A percentile compares a stretch with the other conserved stretches of the same genome.
Conservation (phyloP, 257 asterid species). For the Haberlea rhodopensis region DNA sequence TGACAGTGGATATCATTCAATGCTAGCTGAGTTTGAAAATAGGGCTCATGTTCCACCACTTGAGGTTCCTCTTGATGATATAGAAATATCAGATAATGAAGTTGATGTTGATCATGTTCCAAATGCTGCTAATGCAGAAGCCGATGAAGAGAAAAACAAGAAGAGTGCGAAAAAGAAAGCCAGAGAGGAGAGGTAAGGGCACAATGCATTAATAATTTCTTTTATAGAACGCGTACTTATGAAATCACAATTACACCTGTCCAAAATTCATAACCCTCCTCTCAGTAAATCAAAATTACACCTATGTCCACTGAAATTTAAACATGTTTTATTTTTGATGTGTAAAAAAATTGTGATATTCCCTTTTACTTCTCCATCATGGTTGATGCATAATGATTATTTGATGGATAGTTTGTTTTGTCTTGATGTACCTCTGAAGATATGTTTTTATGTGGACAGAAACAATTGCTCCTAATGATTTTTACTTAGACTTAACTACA, state of each 20-base stretch:
- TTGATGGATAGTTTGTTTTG: neutral
- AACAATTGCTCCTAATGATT: neutral
- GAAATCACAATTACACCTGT: too few relatives aligned
- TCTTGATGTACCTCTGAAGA: neutral
- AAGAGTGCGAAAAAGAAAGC: slow-evolving; percentile 61
- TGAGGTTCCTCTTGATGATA: slow-evolving; percentile 81
- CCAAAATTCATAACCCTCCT: neutral
- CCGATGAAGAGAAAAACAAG: slow-evolving; percentile 48
- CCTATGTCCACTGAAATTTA: neutral
- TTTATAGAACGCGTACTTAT: neutral
- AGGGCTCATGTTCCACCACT: slow-evolving; percentile 83
- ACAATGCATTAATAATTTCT: slow-evolving; percentile 19
- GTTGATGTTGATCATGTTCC: slow-evolving; percentile 37
- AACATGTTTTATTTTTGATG: neutral
- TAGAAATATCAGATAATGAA: slow-evolving; percentile 47
- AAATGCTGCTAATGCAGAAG: slow-evolving; percentile 30
- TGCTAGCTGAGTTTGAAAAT: slow-evolving; percentile 62
- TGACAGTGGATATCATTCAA: slow-evolving; percentile 36
- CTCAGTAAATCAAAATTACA: neutral
- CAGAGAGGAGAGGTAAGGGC: slow-evolving; percentile 58
- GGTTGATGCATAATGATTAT: neutral
- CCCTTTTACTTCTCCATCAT: neutral
- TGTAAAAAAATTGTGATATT: neutral
- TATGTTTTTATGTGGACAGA: slow-evolving; percentile 1
- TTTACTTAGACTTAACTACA: neutral